Evolutionary conservation across 2,329 filamentous ascomycete species (phyloP).

Genomic region (Fusarium luffae): DNA sequence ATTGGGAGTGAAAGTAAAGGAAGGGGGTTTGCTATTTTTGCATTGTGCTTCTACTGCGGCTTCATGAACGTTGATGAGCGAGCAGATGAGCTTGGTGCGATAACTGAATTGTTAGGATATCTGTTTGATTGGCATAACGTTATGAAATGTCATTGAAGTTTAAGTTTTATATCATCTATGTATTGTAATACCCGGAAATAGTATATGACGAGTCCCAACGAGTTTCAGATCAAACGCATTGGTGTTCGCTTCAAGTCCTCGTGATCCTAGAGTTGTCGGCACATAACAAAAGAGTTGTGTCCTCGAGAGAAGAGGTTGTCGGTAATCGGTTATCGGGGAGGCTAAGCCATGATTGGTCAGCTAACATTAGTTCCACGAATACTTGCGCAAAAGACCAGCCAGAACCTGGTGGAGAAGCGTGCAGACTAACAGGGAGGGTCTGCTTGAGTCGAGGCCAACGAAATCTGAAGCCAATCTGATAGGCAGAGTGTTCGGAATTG

Average conservation of each 20-base stretch:
- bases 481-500: conserved; percentile 13
- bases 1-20: conserved; percentile 34
- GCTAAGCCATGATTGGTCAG: conserved; percentile 45
- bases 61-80: conserved; percentile 18
- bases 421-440: conserved; percentile 31
- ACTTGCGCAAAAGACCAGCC: conserved; percentile 12
- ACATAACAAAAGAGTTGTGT: conserved; percentile 27
- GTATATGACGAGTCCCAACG: background rate
- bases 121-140: conserved; percentile 42
- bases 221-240: background rate
- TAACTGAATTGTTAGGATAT: conserved; percentile 41
- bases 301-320: conserved; percentile 40
- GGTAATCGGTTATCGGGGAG: conserved; percentile 43
- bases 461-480: conserved; percentile 4
- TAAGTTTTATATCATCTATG: conserved; percentile 17
- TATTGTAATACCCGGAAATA: conserved; percentile 6
- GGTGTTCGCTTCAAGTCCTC: conserved; percentile 28
- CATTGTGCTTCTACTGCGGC: conserved; percentile 16
- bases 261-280: conserved; percentile 29
- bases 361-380: conserved; percentile 31
- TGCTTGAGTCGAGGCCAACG: conserved; percentile 25
- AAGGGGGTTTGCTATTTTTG: conserved; percentile 30
- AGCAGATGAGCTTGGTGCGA: conserved; percentile 19
- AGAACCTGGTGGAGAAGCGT: conserved; percentile 26
- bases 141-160: conserved; percentile 36